Conservation (phyloP, 225 moss, liverwort and hornwort genomes). For the Rhytidiadelphus loreus region DNA sequence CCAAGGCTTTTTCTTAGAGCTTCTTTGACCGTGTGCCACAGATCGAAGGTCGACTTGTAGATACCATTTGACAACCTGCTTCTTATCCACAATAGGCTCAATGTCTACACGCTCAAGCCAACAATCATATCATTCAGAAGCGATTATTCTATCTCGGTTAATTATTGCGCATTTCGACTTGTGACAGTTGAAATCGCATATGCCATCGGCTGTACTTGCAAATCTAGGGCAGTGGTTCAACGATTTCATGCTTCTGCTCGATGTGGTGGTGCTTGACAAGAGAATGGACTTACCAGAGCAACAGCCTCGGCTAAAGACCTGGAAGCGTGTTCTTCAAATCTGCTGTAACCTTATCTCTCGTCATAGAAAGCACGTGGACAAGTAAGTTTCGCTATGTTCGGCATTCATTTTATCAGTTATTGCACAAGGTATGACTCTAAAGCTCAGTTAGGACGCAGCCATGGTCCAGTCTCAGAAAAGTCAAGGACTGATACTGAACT, state of each 20-base stretch:
- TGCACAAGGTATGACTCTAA: not conserved
- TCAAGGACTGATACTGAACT: not conserved
- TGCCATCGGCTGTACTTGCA: constrained; percentile 48
- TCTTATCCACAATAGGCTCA: not conserved
- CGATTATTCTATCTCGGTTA: not conserved
- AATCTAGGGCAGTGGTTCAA: constrained; percentile 67
- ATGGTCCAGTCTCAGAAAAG: not conserved
- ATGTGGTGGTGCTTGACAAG: constrained; percentile 62
- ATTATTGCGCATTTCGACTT: not conserved
- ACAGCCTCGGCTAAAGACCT: constrained; percentile 55
- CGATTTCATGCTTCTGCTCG: constrained; percentile 58
- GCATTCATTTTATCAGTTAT: not conserved
- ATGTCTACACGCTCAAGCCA: not conserved
- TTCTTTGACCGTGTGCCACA: not conserved
- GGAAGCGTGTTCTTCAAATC: constrained; percentile 76
- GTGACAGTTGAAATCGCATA: constrained; percentile 68
- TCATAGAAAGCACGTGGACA: constrained; percentile 77
- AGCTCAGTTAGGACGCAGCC: not conserved
- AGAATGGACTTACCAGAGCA: constrained; percentile 66
- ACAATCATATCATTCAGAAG: not conserved
- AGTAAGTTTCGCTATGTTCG: constrained; percentile 15
- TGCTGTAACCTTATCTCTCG: constrained; percentile 71
- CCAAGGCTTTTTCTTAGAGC: not conserved
- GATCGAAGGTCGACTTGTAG: not conserved
- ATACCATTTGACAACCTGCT: not conserved